Evolutionary conservation across 306 rosid genomes (phyloP), one percentile per base, ranked within the genome.

Genomic region (Medicago ruthenica): DNA sequence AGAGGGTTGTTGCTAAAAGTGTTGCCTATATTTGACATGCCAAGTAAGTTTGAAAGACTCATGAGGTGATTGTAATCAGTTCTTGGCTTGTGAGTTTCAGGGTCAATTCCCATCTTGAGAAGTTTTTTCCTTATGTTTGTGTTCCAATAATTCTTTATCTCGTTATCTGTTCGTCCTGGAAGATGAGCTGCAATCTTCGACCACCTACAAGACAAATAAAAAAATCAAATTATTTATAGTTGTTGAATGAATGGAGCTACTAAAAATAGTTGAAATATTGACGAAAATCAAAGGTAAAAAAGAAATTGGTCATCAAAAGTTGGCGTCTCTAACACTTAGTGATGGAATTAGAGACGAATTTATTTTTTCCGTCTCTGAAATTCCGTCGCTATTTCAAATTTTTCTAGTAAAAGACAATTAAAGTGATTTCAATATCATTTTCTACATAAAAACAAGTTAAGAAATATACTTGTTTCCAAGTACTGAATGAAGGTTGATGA

Each of bases 131-230:
- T 94, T 55, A 94, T 81, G 67, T 77, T 77, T 1, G 98, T 94
- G 82, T 94, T 93, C 98, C 98, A 93, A 12, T 73, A 93, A 39
- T 93, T 93, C 84, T 93, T 93, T 27, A 93, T 91, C 69, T 94
- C 97, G 16, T 94, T 94, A 53, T 94, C 98, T 0, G 98, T 94
- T 79, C 97, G 13, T 17, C 98, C 95, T 0, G 96, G 96, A 39
- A 94, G 94, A 88, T 90, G 91, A 0, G 78, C 48, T 39, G 98
- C 98, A 76, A 94, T 94, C 85, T 77, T 91, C 1, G 98, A 94
- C 98, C 98, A 94, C 81, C 98, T 94, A 68, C 45, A 73, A 41
- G 5, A 21, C 42, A 63, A 15, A 62, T n/a, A 4, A 45, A 6
- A 42, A 34, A 7, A 36, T 36, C 40, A 0, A 2, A 16, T 63